phyloP scores from a whole-genome alignment of 163 green algal species.

The Volvox carteri region DNA sequence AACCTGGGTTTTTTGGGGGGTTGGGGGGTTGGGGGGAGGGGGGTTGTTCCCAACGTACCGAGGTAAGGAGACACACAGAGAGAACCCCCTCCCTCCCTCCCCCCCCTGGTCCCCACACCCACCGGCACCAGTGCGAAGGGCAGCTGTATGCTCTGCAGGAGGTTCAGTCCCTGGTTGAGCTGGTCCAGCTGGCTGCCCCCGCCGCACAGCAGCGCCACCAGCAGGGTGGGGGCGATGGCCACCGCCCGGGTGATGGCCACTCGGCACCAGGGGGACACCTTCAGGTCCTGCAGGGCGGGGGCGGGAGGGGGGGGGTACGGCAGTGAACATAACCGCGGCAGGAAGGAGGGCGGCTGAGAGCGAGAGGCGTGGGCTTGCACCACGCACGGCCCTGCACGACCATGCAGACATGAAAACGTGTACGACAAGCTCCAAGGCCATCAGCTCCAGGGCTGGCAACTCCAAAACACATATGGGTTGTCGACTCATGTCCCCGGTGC shows the following conservation, averaged over 20 bases:
- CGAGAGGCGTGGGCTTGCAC: not conserved
- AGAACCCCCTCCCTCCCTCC: not conserved
- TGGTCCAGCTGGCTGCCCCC: conserved; percentile 65
- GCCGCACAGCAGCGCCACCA: conserved; percentile 75
- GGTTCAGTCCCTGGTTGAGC: conserved; percentile 90
- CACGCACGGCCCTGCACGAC: no score
- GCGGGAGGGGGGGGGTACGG: not conserved
- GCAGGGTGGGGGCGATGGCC: conserved; percentile 86
- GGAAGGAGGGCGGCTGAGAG: not conserved
- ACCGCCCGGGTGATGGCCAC: conserved; percentile 83
- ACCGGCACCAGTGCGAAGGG: conserved; percentile 91
- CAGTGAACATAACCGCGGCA: not conserved
- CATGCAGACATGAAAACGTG: no score
- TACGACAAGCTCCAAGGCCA: no score
- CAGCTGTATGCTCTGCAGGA: conserved; percentile 89
- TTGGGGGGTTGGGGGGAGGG: no score
- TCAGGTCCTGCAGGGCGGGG: conserved; percentile 25
- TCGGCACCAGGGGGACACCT: conserved; percentile 64
- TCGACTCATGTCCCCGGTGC: no score
- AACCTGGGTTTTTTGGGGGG: conserved; percentile 20
- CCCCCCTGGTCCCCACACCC: not conserved
- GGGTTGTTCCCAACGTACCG: no score
- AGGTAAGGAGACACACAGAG: not conserved
- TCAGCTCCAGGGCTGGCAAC: no score
- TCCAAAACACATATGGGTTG: no score